Evolutionary conservation across 2,329 filamentous ascomycete genomes (phyloP), one percentile per base, ranked within the genome.

Genomic region (Cyphellophora europaea): DNA sequence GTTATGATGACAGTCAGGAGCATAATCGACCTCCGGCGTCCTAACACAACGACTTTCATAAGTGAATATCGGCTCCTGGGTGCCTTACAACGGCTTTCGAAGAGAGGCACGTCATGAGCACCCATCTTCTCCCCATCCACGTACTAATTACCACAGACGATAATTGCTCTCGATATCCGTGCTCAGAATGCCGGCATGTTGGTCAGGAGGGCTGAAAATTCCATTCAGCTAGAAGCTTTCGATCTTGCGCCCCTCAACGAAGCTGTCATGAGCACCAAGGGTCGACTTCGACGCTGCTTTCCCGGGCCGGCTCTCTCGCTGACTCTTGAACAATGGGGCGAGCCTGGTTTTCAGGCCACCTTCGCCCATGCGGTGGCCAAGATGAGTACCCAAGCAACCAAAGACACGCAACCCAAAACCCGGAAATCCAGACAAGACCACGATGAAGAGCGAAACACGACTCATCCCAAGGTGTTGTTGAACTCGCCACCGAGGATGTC

Each of bases 401-500:
- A 49, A 4, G 59, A 53, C 13, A 58, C 58, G 5, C 53, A 57
- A 30, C 50, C 55, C 0, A 49, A 54, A 19, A 48, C 52, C 0
- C 41, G 11, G 3, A 75, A 74, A 36, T 62, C 61, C 1, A 35
- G 51, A 0, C 38, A 43, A 6, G 32, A 43, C 4, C 49, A 57
- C 5, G 44, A 49, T 2, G 71, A 77, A 40, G 51, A 50, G 1
- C 59, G 70, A 4, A 70, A 77, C 13, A 69, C 69, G 0, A 53
- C 49, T 0, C 34, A 70, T 36, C 73, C 73, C 0, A 56, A 51
- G 2, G 54, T 76, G 6, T 59, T 77, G n/a, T n/a, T n/a, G n/a
- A n/a, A n/a, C n/a, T n/a, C n/a, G n/a, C n/a, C n/a, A n/a, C n/a
- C n/a, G n/a, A n/a, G n/a, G 0, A 75, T n/a, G n/a, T n/a, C n/a